Conservation (phyloP, 2,329 filamentous ascomycete genomes). For the Juglanconis sp. region DNA sequence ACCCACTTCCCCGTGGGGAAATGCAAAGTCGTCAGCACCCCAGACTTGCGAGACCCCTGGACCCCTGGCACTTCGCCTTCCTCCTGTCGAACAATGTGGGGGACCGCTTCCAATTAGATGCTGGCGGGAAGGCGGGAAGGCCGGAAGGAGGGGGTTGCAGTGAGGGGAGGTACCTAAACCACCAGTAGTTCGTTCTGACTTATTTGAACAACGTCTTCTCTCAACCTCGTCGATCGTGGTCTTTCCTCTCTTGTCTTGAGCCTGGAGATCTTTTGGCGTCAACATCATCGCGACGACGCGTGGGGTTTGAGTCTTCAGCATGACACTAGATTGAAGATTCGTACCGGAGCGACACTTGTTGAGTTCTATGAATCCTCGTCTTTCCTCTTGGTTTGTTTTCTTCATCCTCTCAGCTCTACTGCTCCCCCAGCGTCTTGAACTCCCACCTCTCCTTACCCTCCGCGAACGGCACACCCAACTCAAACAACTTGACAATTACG, state of each 20-base stretch:
- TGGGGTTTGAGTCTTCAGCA: too few species aligned
- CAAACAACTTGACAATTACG: constrained; percentile 78
- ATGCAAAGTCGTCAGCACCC: neutral
- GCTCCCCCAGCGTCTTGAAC: constrained; percentile 58
- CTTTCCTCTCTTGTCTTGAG: too few species aligned
- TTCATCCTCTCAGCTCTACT: constrained; percentile 11
- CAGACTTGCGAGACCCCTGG: neutral
- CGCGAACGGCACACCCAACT: constrained; percentile 88
- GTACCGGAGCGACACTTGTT: too few species aligned
- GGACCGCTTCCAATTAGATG: neutral
- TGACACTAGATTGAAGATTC: too few species aligned
- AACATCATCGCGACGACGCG: too few species aligned
- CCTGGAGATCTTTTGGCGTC: too few species aligned
- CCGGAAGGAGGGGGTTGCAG: neutral
- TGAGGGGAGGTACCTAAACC: neutral
- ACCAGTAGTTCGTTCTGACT: neutral
- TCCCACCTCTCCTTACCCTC: constrained; percentile 58
- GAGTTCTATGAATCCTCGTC: too few species aligned
- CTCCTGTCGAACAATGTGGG: neutral
- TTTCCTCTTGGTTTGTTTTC: neutral
- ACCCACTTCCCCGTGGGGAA: constrained; percentile 2
- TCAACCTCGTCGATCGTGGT: too few species aligned
- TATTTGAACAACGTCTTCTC: too few species aligned
- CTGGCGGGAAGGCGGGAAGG: neutral
- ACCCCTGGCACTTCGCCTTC: neutral